phyloP scores from a whole-genome alignment of 2,329 filamentous ascomycete genomes.

The Paraphaeosphaeria minitans region DNA sequence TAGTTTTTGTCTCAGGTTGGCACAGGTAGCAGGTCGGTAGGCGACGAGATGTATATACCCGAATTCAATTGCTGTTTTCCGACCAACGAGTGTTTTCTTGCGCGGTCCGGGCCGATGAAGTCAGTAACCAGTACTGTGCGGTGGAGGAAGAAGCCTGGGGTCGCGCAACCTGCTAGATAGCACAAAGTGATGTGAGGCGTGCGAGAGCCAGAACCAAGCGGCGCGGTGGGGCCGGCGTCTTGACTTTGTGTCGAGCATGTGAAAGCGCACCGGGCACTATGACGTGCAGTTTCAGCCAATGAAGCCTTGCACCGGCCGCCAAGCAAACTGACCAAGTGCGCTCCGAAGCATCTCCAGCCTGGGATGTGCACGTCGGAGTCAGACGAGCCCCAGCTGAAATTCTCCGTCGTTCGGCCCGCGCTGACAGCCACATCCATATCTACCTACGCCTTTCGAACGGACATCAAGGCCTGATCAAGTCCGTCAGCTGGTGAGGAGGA shows the following conservation, averaged over 20 bases:
- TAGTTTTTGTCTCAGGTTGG: background rate
- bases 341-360: constrained; percentile 3
- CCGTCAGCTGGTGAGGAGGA: background rate
- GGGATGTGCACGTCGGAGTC: background rate
- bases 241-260: constrained; percentile 14
- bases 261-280: constrained; percentile 14
- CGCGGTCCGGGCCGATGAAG: background rate
- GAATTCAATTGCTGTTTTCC: background rate
- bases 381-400: background rate
- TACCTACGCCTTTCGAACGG: background rate
- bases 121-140: background rate
- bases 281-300: constrained; percentile 12
- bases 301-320: background rate
- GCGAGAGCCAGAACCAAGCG: background rate
- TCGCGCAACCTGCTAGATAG: constrained; percentile 1
- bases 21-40: background rate
- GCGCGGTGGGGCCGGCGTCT: constrained; percentile 12
- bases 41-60: constrained; percentile 4
- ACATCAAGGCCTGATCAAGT: background rate
- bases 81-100: background rate
- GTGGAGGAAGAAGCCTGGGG: background rate
- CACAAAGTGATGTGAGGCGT: constrained; percentile 10
- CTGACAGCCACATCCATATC: background rate
- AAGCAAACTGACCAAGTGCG: background rate
- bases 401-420: constrained; percentile 3